Conservation (phyloP, 2,329 filamentous ascomycete genomes). For the Anthostomella pinea region DNA sequence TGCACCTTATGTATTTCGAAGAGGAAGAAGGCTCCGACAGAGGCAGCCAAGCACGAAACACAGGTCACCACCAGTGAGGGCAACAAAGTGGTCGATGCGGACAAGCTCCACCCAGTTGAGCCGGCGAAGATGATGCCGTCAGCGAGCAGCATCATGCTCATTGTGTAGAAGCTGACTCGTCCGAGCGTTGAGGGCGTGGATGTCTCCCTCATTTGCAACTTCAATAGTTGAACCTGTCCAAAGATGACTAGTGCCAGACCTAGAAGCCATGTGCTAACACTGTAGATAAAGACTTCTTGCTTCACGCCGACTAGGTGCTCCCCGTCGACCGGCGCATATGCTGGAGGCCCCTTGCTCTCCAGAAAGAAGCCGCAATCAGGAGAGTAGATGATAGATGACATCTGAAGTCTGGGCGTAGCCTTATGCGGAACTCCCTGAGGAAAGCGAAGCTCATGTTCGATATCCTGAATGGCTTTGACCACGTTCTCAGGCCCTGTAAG, state of each 20-base stretch:
- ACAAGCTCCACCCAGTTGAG: slow-evolving; percentile 55
- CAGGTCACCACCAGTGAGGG: slow-evolving; percentile 55
- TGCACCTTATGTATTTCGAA: slow-evolving; percentile 60
- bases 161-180: slow-evolving; percentile 62
- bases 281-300: slow-evolving; percentile 55
- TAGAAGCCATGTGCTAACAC: slow-evolving; percentile 58
- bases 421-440: slow-evolving; percentile 58
- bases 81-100: slow-evolving; percentile 54
- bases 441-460: slow-evolving; percentile 62
- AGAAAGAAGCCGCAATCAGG: slow-evolving; percentile 67
- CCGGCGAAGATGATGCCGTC: slow-evolving; percentile 59
- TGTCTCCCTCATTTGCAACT: slow-evolving; percentile 63
- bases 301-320: slow-evolving; percentile 60
- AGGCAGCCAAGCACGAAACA: slow-evolving; percentile 53
- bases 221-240: slow-evolving; percentile 60
- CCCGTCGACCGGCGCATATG: slow-evolving; percentile 48
- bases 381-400: slow-evolving; percentile 64
- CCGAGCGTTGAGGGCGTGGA: slow-evolving; percentile 66
- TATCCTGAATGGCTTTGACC: slow-evolving; percentile 45
- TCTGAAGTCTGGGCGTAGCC: slow-evolving; percentile 53
- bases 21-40: slow-evolving; percentile 56
- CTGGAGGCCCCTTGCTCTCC: slow-evolving; percentile 61
- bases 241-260: slow-evolving; percentile 55
- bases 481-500: slow-evolving; percentile 33
- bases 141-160: slow-evolving; percentile 59